Evolutionary conservation across 164 flowering plant species (phyloP).

Genomic region (Pachysandra terminalis): DNA sequence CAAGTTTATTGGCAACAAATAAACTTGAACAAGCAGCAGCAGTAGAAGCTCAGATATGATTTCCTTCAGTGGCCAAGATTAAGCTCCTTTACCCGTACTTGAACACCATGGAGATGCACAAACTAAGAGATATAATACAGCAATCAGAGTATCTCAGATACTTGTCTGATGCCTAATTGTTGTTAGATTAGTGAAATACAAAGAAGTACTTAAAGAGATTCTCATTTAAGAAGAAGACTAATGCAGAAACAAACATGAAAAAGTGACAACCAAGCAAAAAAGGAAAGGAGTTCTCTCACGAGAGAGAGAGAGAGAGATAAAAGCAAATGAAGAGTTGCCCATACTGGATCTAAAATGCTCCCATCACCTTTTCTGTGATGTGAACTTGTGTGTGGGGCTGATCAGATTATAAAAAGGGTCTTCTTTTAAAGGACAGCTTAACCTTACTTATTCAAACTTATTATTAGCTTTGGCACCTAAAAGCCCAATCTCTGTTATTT

Average conservation of each 20-base stretch:
- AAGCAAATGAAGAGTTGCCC: conserved; percentile 47
- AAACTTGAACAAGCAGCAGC: no score
- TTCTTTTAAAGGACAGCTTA: conserved; percentile 36
- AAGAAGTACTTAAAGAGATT: no score
- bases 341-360: conserved; percentile 59
- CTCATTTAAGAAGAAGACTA: neutral
- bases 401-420: conserved; percentile 22
- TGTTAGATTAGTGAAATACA: neutral
- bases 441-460: conserved; percentile 23
- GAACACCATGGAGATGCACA: no score
- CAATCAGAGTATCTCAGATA: no score
- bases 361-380: conserved; percentile 47
- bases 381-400: conserved; percentile 42
- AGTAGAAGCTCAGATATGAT: no score
- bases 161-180: no score
- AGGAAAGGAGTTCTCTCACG: conserved; percentile 10
- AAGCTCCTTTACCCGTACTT: no score
- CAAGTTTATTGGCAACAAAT: no score
- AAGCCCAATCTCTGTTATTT: no score
- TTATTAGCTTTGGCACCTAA: neutral
- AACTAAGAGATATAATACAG: no score
- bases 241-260: conserved; percentile 11
- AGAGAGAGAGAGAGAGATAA: conserved; percentile 20
- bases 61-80: no score
- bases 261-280: conserved; percentile 10